Base-by-base conservation (phyloP, 2,329 filamentous ascomycete species). In the Aspergillus hiratsukae region DNA sequence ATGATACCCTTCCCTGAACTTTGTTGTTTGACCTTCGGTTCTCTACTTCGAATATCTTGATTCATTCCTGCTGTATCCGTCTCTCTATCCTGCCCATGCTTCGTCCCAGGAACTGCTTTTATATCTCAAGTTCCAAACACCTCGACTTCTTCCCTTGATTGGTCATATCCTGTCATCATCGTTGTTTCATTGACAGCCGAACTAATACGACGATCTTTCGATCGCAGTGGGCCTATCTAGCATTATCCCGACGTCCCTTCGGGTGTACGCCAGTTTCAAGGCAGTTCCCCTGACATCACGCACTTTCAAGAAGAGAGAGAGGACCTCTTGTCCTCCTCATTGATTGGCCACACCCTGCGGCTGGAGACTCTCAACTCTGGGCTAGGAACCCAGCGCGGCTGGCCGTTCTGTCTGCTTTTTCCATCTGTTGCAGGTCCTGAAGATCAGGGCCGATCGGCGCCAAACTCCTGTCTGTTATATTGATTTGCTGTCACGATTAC, bases 151-250 rank as follows among this genome's bases (percentile, higher is more conserved):
- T 10, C 11, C n/a, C 8, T n/a, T 21, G 17, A 19, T 52, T 55
- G 60, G 54, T 63, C 56, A 61, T 56, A 46, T 53, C 48, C 31
- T 35, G 29, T 49, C 51, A 14, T 53, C 52, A 49, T 49, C 55
- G 55, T 57, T 61, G 48, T 41, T 37, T 57, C 60, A 25, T 45
- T 45, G 41, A 45, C 41, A 45, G 41, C 41, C 19, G 19, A 45
- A 7, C 31, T 37, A 45, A 45, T 23, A 10, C 21, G 41, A 19
- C 21, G 41, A 23, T 45, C 41, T 4, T 21, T 45, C 19, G 41
- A 45, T 23, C 41, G 41, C 41, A 46, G 43, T 46, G 19, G 43
- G 19, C n/a, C 19, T 23, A 23, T 23, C 23, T 2, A 10, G 19
- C 21, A 23, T 25, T 46, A 21, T 9, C 8, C 23, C 43, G n/a